Conservation (phyloP, 257 asterid species). For the Nyctanthes arbortristis region DNA sequence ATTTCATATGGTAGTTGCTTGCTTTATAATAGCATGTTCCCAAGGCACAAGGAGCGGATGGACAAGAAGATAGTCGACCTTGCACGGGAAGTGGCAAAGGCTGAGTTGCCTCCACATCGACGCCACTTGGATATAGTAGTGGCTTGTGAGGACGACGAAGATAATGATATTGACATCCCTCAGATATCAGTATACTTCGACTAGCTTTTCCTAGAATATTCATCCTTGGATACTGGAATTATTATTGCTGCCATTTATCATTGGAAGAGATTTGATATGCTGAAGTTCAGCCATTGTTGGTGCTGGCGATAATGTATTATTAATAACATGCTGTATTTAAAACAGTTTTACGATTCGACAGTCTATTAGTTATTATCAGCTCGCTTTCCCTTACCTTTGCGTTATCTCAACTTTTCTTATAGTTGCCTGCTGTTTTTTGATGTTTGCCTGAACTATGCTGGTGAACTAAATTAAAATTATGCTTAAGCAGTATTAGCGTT, state of each 20-base stretch:
- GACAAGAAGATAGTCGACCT: conserved; percentile 69
- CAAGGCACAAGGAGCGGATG: conserved; percentile 83
- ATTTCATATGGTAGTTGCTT: conserved; percentile 82
- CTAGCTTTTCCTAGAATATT: conserved; percentile 30
- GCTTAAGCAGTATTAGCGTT: too few relatives aligned
- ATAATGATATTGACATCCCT: conserved; percentile 82
- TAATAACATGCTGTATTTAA: neutral
- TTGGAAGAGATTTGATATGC: neutral
- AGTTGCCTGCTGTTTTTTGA: too few relatives aligned
- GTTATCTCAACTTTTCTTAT: too few relatives aligned
- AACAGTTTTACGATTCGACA: neutral
- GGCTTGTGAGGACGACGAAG: conserved; percentile 92
- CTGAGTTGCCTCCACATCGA: conserved; percentile 69
- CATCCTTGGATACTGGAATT: conserved; percentile 8
- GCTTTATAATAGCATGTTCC: conserved; percentile 79
- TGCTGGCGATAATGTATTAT: neutral
- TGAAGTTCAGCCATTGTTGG: neutral
- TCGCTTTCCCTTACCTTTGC: too few relatives aligned
- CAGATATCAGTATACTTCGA: conserved; percentile 70
- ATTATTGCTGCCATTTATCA: too few relatives aligned
- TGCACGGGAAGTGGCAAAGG: conserved; percentile 75
- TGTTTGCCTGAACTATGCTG: too few relatives aligned
- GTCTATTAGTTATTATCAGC: too few relatives aligned
- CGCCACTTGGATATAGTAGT: conserved; percentile 75
- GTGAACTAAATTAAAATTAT: too few relatives aligned